A percentile compares a stretch with the other conserved stretches of the same genome.
These are phyloP conservation scores for Auricularia sp. DNA, from an alignment of 768 basidiomycete species.

Conservation along the genomic window DNA sequence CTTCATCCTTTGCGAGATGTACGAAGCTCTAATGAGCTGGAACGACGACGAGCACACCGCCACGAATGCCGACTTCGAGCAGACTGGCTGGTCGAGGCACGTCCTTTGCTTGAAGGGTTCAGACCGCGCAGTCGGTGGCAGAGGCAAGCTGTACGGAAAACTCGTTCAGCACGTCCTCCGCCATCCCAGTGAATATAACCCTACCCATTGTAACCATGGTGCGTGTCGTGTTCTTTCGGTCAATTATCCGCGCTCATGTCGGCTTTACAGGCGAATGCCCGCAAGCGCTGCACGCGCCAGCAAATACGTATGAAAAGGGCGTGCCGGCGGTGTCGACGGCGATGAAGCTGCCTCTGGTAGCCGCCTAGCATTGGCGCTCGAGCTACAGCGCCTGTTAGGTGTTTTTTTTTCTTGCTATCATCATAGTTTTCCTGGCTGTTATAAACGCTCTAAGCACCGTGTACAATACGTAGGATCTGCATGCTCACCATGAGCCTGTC, in stretches of 20 bases:
- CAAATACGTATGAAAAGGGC: not conserved
- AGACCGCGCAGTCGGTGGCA: not conserved
- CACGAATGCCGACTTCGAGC: slow-evolving; percentile 1
- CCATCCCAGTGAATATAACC: not conserved
- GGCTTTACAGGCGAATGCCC: not conserved
- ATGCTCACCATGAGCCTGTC: too few relatives aligned
- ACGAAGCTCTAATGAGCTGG: slow-evolving; percentile 3
- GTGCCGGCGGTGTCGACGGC: not conserved
- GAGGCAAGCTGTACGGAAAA: not conserved
- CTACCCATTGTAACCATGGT: not conserved
- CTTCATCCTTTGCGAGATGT: slow-evolving; percentile 4
- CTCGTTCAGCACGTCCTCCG: not conserved
- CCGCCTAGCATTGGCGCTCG: not conserved
- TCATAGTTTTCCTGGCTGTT: not conserved
- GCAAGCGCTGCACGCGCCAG: not conserved
- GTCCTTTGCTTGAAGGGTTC: not conserved
- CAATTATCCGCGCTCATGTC: not conserved
- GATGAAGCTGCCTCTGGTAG: not conserved
- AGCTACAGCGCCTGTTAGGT: not conserved
- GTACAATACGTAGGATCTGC: too few relatives aligned
- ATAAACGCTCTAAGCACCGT: too few relatives aligned
- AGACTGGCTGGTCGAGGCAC: slow-evolving; percentile 2
- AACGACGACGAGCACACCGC: slow-evolving; percentile 1
- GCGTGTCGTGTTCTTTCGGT: not conserved
- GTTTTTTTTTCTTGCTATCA: not conserved